These are phyloP conservation scores for Monosporascus sp. DNA, from an alignment of 2,329 filamentous ascomycete species.

Conservation along the genomic window DNA sequence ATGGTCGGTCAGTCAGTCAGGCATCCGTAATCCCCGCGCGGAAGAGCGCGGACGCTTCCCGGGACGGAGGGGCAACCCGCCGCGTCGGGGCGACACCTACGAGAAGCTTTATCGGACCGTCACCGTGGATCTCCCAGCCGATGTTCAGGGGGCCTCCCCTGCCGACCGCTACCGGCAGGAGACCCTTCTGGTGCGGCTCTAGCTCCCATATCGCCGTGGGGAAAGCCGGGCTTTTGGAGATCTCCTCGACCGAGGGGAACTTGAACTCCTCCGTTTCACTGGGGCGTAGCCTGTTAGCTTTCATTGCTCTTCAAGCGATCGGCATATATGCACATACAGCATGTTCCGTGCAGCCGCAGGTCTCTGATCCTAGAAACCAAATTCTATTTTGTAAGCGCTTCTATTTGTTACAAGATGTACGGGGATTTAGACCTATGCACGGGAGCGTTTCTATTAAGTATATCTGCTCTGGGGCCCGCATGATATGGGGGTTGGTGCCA, in stretches of 20 bases:
- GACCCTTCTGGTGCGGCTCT: slow-evolving; percentile 57
- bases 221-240: slow-evolving; percentile 56
- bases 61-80: no score
- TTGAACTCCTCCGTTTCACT: not conserved
- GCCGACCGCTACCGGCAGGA: slow-evolving; percentile 57
- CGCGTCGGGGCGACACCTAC: slow-evolving; percentile 44
- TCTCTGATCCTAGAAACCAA: no score
- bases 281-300: slow-evolving; percentile 1
- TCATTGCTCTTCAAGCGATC: not conserved
- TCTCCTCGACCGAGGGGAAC: slow-evolving; percentile 22
- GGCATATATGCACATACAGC: not conserved
- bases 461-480: no score
- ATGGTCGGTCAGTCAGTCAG: no score
- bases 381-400: no score
- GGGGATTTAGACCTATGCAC: no score
- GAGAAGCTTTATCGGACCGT: slow-evolving; percentile 65
- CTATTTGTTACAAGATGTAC: no score
- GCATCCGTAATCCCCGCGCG: no score
- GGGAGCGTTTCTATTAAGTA: no score
- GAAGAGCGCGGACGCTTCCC: no score
- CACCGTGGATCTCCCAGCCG: slow-evolving; percentile 74
- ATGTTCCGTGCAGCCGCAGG: no score
- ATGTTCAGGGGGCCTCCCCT: slow-evolving; percentile 73
- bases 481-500: no score
- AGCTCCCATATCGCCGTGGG: slow-evolving; percentile 64